Evolutionary conservation across 2,329 filamentous ascomycete genomes (phyloP).

Genomic region (Colletotrichum chrysophilum): DNA sequence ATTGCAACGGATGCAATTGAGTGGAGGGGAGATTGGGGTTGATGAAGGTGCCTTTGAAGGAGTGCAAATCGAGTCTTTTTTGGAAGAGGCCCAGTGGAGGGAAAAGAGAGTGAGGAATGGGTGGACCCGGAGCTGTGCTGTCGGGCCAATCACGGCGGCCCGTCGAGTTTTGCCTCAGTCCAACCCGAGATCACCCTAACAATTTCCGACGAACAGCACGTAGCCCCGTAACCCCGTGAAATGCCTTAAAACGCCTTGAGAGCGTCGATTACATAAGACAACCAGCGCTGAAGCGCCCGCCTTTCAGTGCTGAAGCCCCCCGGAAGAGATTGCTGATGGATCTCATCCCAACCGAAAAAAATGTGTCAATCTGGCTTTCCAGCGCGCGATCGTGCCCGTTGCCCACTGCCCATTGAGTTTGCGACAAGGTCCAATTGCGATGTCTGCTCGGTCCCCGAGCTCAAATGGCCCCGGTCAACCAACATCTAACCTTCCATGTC

Average conservation of each 20-base stretch:
- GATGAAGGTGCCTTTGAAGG: slow-evolving; percentile 53
- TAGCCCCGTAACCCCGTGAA: slow-evolving; percentile 16
- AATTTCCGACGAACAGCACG: slow-evolving; percentile 19
- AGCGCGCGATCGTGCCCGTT: background rate
- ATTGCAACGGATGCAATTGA: slow-evolving; percentile 70
- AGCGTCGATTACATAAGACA: background rate
- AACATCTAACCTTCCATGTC: background rate
- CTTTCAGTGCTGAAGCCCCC: background rate
- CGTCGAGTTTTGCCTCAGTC: slow-evolving; percentile 24
- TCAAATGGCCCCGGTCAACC: background rate
- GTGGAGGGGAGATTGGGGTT: slow-evolving; percentile 64
- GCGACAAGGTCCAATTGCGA: background rate
- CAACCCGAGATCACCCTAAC: slow-evolving; percentile 24
- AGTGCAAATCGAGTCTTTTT: slow-evolving; percentile 51
- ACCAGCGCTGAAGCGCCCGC: background rate
- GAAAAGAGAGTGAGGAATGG: slow-evolving; percentile 40
- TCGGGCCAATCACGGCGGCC: slow-evolving; percentile 12
- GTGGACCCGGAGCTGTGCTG: slow-evolving; percentile 26
- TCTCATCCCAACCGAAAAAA: slow-evolving; percentile 11
- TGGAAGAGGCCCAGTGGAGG: slow-evolving; percentile 41
- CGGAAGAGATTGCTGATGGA: background rate
- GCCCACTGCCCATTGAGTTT: slow-evolving; percentile 13
- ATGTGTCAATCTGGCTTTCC: slow-evolving; percentile 12
- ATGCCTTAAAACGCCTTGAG: background rate
- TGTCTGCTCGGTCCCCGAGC: background rate